Percentiles rank a stretch among this genome's conserved stretches.
phyloP scores from a whole-genome alignment of 2,329 filamentous ascomycete genomes.

The Clonostachys solani region DNA sequence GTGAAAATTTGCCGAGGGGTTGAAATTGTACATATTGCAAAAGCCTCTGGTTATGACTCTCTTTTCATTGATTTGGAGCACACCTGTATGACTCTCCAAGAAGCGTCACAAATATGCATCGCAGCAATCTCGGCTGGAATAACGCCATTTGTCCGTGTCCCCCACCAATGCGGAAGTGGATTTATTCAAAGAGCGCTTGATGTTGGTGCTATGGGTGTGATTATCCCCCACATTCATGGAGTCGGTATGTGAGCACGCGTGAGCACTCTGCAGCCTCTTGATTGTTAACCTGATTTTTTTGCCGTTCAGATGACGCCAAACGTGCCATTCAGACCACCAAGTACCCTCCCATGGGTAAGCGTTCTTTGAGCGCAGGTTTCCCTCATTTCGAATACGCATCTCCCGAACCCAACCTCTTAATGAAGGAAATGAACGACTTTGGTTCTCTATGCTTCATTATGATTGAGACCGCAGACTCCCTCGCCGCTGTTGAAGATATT shows the following conservation, averaged over 20 bases:
- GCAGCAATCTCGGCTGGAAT: conserved; percentile 14
- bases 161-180: conserved; percentile 8
- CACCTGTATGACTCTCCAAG: conserved; percentile 16
- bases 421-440: conserved; percentile 11
- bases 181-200: conserved; percentile 9
- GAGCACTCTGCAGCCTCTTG: background rate
- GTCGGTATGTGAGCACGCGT: conserved; percentile 3
- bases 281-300: background rate
- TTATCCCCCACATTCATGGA: conserved; percentile 11
- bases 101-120: conserved; percentile 16
- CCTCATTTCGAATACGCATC: conserved; percentile 12
- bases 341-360: conserved; percentile 14
- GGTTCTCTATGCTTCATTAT: conserved; percentile 17
- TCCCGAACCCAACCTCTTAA: conserved; percentile 3
- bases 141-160: conserved; percentile 9
- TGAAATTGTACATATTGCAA: conserved; percentile 20
- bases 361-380: conserved; percentile 12
- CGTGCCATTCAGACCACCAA: conserved; percentile 11
- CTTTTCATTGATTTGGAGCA: conserved; percentile 31
- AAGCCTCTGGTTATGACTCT: conserved; percentile 20
- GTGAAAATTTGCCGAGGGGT: conserved; percentile 14
- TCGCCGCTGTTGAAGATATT: conserved; percentile 18
- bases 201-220: conserved; percentile 7
- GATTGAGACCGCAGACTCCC: conserved; percentile 15
- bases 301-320: conserved; percentile 10